phyloP scores from a whole-genome alignment of 2,329 filamentous ascomycete species.

The Parastagonospora avenae region DNA sequence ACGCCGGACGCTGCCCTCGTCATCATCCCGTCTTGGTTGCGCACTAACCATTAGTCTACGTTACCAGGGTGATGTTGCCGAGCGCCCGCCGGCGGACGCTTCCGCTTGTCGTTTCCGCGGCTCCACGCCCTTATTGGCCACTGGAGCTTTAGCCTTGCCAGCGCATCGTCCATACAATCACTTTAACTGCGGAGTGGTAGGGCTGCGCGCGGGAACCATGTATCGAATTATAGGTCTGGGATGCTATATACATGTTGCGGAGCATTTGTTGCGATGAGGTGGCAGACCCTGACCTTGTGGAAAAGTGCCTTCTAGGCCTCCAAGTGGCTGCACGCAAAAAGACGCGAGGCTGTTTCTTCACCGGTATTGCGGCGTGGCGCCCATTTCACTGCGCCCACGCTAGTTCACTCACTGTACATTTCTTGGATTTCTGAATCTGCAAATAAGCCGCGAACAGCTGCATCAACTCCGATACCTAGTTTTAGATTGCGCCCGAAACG shows the following conservation, averaged over 20 bases:
- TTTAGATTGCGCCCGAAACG: constrained; percentile 14
- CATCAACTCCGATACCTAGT: neutral
- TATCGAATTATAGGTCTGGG: too few species aligned
- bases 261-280: too few species aligned
- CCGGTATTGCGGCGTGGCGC: constrained; percentile 11
- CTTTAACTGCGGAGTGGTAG: neutral
- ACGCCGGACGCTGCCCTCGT: neutral
- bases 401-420: neutral
- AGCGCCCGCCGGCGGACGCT: constrained; percentile 15
- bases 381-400: neutral
- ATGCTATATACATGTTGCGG: too few species aligned
- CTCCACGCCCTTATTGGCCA: constrained; percentile 17
- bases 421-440: neutral
- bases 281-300: too few species aligned
- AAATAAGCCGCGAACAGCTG: neutral
- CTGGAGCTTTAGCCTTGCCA: constrained; percentile 24
- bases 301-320: too few species aligned
- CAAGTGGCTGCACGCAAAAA: too few species aligned
- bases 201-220: too few species aligned
- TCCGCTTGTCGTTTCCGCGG: constrained; percentile 12
- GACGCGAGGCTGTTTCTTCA: constrained; percentile 3
- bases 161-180: constrained; percentile 31
- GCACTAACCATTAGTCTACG: constrained; percentile 8
- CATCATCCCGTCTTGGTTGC: neutral
- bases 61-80: constrained; percentile 21